phyloP scores from a whole-genome alignment of 2,329 filamentous ascomycete species.

The Pezicula neosporulosa region DNA sequence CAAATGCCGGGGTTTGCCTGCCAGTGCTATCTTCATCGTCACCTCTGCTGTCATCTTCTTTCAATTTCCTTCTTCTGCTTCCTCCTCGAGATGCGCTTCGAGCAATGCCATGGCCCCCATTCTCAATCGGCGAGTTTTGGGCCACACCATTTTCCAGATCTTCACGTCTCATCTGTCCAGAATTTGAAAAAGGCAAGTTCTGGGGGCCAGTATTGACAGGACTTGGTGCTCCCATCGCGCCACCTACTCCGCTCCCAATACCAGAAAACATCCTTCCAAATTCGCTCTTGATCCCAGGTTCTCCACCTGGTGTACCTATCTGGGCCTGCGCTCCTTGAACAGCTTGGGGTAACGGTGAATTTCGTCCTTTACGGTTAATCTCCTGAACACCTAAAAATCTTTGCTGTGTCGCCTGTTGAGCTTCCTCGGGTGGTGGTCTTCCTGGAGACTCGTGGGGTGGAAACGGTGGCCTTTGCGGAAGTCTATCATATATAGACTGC shows the following conservation, averaged over 20 bases:
- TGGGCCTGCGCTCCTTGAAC: conserved; percentile 89
- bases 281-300: conserved; percentile 90
- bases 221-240: conserved; percentile 42
- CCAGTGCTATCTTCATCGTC: conserved; percentile 68
- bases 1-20: conserved; percentile 52
- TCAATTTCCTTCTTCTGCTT: conserved; percentile 65
- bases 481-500: conserved; percentile 28
- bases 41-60: conserved; percentile 67
- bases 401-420: conserved; percentile 51
- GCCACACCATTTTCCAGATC: conserved; percentile 40
- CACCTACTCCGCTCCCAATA: conserved; percentile 70
- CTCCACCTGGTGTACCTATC: conserved; percentile 71
- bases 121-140: conserved; percentile 37
- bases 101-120: conserved; percentile 33
- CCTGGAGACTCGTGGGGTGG: conserved; percentile 42
- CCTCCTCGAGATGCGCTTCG: conserved; percentile 41
- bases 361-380: conserved; percentile 75
- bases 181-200: conserved; percentile 46
- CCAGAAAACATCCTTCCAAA: conserved; percentile 94
- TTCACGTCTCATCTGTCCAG: conserved; percentile 47
- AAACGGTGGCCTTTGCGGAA: conserved; percentile 37
- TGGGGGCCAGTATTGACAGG: conserved; percentile 48
- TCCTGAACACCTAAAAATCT: conserved; percentile 71
- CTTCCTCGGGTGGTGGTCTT: conserved; percentile 42
- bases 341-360: conserved; percentile 87